Evolutionary conservation across 2,329 filamentous ascomycete genomes (phyloP).

Genomic region (Malbranchea zuffiana): DNA sequence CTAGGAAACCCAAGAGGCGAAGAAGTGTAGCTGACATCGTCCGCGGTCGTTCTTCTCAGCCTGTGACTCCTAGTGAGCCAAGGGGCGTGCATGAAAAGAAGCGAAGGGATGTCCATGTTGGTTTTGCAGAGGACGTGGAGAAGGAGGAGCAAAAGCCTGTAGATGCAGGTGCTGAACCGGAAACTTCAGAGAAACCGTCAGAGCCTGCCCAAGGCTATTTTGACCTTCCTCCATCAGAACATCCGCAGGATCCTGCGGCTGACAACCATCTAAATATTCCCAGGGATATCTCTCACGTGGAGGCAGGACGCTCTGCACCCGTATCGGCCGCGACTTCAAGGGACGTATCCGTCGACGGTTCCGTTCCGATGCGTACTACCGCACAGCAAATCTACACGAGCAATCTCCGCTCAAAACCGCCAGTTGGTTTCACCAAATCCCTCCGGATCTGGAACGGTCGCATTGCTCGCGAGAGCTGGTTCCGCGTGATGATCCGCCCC

Average conservation of each 20-base stretch:
- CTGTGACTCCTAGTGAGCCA: constrained; percentile 8
- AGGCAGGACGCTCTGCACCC: constrained; percentile 17
- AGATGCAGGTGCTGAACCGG: not conserved
- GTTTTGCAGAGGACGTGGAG: constrained; percentile 39
- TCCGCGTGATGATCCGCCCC: constrained; percentile 64
- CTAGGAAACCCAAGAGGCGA: constrained; percentile 29
- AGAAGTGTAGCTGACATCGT: constrained; percentile 31
- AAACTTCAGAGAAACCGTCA: constrained; percentile 9
- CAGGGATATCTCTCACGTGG: constrained; percentile 19
- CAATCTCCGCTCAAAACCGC: constrained; percentile 54
- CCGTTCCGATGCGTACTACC: constrained; percentile 19
- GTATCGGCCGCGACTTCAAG: too few species aligned
- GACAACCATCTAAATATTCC: constrained; percentile 3
- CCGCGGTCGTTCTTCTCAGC: constrained; percentile 23
- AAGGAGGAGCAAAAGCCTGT: not conserved
- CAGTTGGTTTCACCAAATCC: constrained; percentile 61
- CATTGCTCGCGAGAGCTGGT: constrained; percentile 66
- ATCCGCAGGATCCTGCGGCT: constrained; percentile 7
- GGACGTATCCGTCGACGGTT: constrained; percentile 23
- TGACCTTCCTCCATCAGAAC: constrained; percentile 11
- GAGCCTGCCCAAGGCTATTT: constrained; percentile 5
- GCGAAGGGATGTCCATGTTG: constrained; percentile 42
- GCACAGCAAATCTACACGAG: constrained; percentile 52
- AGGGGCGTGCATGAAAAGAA: constrained; percentile 8
- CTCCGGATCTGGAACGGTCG: constrained; percentile 69